phyloP scores from a whole-genome alignment of 169 alveolate species.

The Theileria sp. region DNA sequence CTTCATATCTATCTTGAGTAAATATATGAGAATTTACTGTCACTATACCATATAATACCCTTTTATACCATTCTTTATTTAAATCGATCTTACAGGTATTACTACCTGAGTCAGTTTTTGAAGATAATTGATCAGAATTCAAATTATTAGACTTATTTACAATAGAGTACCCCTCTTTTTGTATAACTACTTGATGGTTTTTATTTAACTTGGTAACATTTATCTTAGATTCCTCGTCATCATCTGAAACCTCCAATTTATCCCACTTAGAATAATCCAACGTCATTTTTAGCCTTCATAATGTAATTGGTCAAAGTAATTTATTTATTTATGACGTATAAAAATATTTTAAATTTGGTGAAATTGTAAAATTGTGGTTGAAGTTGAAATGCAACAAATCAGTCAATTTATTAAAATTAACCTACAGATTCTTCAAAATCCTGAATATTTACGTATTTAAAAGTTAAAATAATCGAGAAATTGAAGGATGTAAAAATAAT shows the following conservation, averaged over 20 bases:
- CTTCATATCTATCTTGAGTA: constrained; percentile 44
- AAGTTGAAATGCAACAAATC: not conserved
- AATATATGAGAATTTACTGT: constrained; percentile 37
- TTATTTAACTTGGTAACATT: constrained; percentile 37
- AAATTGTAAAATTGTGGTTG: not conserved
- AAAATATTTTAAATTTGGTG: not conserved
- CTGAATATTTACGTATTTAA: not conserved
- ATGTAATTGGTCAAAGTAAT: not conserved
- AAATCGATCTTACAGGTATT: not conserved
- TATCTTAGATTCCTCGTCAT: constrained; percentile 41
- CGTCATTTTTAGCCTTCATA: constrained; percentile 24
- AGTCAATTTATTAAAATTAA: not conserved
- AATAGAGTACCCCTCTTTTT: constrained; percentile 31
- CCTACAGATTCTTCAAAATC: not conserved
- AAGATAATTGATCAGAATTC: not conserved
- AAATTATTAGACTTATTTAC: not conserved
- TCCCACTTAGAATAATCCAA: constrained; percentile 66
- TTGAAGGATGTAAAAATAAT: not conserved
- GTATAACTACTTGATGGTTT: constrained; percentile 37
- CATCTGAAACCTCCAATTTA: constrained; percentile 55
- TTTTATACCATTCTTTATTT: constrained; percentile 40
- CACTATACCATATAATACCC: constrained; percentile 45
- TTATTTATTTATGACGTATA: too few relatives aligned
- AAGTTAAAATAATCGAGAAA: not conserved
- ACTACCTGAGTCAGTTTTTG: not conserved